A percentile compares a stretch with the other conserved stretches of the same genome.
These are phyloP conservation scores for Penicillium subrubescens DNA, from an alignment of 495 filamentous ascomycete genomes.

Conservation along the genomic window DNA sequence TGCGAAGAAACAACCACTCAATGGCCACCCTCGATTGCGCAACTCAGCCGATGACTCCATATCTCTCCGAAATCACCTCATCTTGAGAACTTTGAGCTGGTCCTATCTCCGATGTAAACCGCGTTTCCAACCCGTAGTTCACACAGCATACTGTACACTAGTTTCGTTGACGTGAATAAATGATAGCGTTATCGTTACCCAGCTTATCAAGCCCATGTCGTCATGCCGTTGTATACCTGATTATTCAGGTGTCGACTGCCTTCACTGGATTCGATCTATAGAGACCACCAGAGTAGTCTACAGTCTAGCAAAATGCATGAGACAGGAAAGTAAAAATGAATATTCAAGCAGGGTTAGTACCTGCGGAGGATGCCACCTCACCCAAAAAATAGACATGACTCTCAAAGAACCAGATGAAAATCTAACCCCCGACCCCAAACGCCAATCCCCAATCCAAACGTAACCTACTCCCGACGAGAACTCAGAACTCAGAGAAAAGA, in stretches of 20 bases:
- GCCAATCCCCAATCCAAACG: not conserved
- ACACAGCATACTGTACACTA: not conserved
- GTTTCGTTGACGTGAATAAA: not conserved
- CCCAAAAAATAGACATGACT: not conserved
- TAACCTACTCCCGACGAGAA: not conserved
- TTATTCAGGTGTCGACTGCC: conserved; percentile 3
- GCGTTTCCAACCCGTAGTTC: not conserved
- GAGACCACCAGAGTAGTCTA: too few relatives aligned
- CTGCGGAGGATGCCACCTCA: not conserved
- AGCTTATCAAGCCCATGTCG: conserved; percentile 10
- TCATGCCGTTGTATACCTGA: conserved; percentile 7
- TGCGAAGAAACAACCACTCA: conserved; percentile 18
- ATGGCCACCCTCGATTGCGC: not conserved
- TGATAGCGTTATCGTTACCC: not conserved
- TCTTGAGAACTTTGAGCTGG: not conserved
- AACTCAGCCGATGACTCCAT: conserved; percentile 12
- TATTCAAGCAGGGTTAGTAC: not conserved
- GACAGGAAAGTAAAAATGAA: not conserved
- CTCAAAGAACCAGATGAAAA: conserved; percentile 5
- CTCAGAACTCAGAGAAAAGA: not conserved
- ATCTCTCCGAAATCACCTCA: conserved; percentile 16
- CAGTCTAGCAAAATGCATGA: too few relatives aligned
- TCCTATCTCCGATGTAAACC: not conserved
- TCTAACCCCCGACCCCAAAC: not conserved
- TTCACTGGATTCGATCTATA: not conserved